A percentile compares a stretch with the other conserved stretches of the same genome.
These are phyloP conservation scores for Nicotiana attenuata DNA, from an alignment of 257 asterid species.

Conservation along the genomic window DNA sequence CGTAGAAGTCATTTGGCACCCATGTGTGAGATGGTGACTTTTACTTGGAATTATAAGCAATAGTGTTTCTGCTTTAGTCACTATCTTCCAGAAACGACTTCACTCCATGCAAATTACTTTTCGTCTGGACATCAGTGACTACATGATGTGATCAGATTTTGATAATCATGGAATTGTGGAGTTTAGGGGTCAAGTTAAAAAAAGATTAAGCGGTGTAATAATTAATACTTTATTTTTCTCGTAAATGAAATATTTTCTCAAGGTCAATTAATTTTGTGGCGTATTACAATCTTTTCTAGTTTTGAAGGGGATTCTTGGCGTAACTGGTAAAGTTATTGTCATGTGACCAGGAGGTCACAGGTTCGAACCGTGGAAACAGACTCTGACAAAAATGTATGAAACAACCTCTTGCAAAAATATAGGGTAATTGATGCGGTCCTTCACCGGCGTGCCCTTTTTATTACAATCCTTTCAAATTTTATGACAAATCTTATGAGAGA, in stretches of 20 bases:
- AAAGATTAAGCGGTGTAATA: neutral
- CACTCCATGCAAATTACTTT: neutral
- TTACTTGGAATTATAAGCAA: constrained; percentile 6
- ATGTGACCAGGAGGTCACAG: too few species aligned
- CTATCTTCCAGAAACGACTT: constrained; percentile 7
- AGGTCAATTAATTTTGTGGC: too few species aligned
- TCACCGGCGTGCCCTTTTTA: too few species aligned
- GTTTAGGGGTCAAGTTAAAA: neutral
- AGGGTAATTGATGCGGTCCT: too few species aligned
- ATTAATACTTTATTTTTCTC: neutral
- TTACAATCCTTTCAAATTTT: too few species aligned
- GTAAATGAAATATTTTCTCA: neutral
- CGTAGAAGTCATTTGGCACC: constrained; percentile 9
- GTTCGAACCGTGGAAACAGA: too few species aligned
- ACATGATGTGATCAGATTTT: neutral
- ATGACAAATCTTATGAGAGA: too few species aligned
- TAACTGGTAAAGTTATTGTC: too few species aligned
- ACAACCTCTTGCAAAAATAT: too few species aligned
- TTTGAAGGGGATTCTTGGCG: too few species aligned
- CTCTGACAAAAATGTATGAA: too few species aligned
- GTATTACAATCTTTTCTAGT: too few species aligned
- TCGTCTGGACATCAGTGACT: neutral
- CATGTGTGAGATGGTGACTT: constrained; percentile 13
- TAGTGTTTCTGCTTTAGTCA: constrained; percentile 10
- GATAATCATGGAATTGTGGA: neutral